Percentiles rank a stretch among this genome's conserved stretches.
Conservation (phyloP, 1,139 yeast species). For the Meyerozyma smithsonii region DNA sequence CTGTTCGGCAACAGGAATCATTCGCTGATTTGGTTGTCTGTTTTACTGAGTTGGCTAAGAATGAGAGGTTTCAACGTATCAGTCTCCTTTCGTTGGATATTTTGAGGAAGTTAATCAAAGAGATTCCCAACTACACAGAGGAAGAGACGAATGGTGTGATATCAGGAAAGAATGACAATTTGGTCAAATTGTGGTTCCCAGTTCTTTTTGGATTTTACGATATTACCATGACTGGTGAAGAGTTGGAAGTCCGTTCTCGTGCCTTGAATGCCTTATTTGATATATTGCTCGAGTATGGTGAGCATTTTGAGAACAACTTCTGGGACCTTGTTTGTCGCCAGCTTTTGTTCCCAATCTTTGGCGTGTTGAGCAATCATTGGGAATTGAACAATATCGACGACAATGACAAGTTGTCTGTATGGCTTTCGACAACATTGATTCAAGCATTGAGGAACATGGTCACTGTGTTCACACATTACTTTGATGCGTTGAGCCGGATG, state of each 20-base stretch:
- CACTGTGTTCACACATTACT: slow-evolving; percentile 75
- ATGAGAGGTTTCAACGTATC: slow-evolving; percentile 73
- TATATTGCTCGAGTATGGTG: slow-evolving; percentile 73
- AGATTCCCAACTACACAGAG: slow-evolving; percentile 45
- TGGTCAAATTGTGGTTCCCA: slow-evolving; percentile 68
- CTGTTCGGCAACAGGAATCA: slow-evolving; percentile 68
- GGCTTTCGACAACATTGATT: slow-evolving; percentile 94
- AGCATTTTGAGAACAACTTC: slow-evolving; percentile 62
- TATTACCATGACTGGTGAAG: slow-evolving; percentile 89
- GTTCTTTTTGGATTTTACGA: slow-evolving; percentile 80
- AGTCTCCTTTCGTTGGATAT: slow-evolving; percentile 79
- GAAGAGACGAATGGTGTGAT: slow-evolving; percentile 14
- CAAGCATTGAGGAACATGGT: slow-evolving; percentile 92
- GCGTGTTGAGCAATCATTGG: slow-evolving; percentile 73
- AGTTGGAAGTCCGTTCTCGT: slow-evolving; percentile 87
- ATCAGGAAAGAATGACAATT: slow-evolving; percentile 29
- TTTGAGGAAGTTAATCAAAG: slow-evolving; percentile 59
- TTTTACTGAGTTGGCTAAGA: slow-evolving; percentile 77
- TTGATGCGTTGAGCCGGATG: slow-evolving; percentile 65
- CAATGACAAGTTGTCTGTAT: slow-evolving; percentile 83
- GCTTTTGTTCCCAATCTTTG: slow-evolving; percentile 85
- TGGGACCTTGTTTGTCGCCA: slow-evolving; percentile 82
- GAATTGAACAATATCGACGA: slow-evolving; percentile 60
- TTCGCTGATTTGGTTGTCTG: slow-evolving; percentile 73
- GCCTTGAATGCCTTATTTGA: slow-evolving; percentile 83